These are phyloP conservation scores for Xylaria telfairii DNA, from an alignment of 495 filamentous ascomycete species.

Conservation along the genomic window DNA sequence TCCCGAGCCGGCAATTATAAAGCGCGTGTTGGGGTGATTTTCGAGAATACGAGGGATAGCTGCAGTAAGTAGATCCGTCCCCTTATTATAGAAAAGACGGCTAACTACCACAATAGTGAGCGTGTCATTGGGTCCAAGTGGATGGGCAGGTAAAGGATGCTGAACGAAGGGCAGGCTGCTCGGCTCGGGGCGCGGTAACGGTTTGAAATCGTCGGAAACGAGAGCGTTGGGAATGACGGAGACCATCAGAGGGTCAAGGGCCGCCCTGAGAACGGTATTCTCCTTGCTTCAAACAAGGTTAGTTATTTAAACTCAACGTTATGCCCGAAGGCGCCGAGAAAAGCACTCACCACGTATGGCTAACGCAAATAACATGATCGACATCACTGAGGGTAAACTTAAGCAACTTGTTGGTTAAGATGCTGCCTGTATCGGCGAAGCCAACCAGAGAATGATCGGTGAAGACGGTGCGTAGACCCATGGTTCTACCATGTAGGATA, in stretches of 20 bases:
- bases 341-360: slow-evolving; percentile 83
- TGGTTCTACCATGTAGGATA: slow-evolving; percentile 92
- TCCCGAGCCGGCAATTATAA: slow-evolving; percentile 94
- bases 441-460: slow-evolving; percentile 98
- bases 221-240: slow-evolving; percentile 98
- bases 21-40: slow-evolving; percentile 88
- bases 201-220: slow-evolving; percentile 93
- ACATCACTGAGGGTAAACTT: slow-evolving; percentile 97
- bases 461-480: slow-evolving; percentile 94
- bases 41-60: slow-evolving; percentile 91
- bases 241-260: slow-evolving; percentile 93
- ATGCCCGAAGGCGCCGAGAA: background rate
- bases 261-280: slow-evolving; percentile 94
- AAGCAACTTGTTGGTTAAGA: slow-evolving; percentile 93
- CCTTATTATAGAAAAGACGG: slow-evolving; percentile 98
- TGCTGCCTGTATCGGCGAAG: slow-evolving; percentile 95
- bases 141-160: slow-evolving; percentile 49
- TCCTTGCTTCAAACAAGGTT: slow-evolving; percentile 72
- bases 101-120: slow-evolving; percentile 98
- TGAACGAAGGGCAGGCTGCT: slow-evolving; percentile 40
- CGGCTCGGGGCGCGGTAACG: slow-evolving; percentile 53
- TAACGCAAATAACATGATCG: slow-evolving; percentile 97
- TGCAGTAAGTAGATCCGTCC: slow-evolving; percentile 92
- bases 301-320: background rate
- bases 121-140: slow-evolving; percentile 76